Evolutionary conservation across 129 eudicot genomes (phyloP), one percentile per base, ranked within the genome.

Genomic region (Cynara cardunculus): DNA sequence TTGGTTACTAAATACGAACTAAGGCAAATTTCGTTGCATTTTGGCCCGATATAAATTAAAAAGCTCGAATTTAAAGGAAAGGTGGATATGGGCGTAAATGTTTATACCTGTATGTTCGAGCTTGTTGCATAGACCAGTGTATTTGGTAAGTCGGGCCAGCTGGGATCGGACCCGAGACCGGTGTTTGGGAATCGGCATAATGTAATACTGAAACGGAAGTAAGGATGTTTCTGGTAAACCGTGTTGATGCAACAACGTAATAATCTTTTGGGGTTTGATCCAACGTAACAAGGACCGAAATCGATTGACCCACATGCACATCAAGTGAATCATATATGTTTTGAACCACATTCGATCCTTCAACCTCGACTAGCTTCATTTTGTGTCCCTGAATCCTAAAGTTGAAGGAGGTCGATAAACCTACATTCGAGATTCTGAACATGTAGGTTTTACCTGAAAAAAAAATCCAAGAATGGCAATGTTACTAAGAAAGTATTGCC

Each of bases 271-370:
- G 86, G 72, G 95, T 32, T 84, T 93, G 99, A 67, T 96, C 90
- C 59, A 96, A 80, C 27, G 98, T 92, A 85, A 96, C 98, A 1
- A 96, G 92, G 75, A 93, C 85, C 11, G 98, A 82, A 71, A 91
- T 81, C 28, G 99, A 92, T 90, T 96, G 99, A 35, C 99, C 99
- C 12, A 93, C 98, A 72, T 96, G 99, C 35, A 96, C 86, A 78
- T 96, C 99, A 7, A 96, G 87, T 64, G 97, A 88, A 78, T 88
- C 91, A 12, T 96, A 96, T 19, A 83, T 71, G 73, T 85, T 91
- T 82, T 96, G 99, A 39, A 88, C 49, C 56, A 92, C 94, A 73
- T 96, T 88, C 25, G 99, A 91, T 44, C 99, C 99, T 88, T 96
- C 99, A 71, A 96, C 97, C 83, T 96, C 99, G 24, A 92, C 99